Conservation (phyloP, 176 grass and related monocot species). For the Avena eriantha region DNA sequence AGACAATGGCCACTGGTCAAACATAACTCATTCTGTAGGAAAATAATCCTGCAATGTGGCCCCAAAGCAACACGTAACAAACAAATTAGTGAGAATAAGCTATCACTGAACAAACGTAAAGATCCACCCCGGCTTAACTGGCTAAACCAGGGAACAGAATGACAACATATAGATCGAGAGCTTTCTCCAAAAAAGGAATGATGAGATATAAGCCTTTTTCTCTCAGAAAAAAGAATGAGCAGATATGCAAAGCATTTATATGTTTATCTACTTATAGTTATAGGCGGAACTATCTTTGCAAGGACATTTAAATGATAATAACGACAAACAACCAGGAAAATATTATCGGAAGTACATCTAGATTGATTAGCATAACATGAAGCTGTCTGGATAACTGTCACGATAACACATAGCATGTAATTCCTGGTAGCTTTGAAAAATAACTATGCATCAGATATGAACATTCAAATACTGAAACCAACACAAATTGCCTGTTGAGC, state of each 20-base stretch:
- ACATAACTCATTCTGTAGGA: background rate
- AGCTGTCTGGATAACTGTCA: background rate
- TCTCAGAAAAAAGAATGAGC: constrained; percentile 16
- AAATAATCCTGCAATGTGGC: background rate
- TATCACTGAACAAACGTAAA: constrained; percentile 22
- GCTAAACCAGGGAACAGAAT: background rate
- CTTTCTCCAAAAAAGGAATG: background rate
- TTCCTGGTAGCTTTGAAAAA: background rate
- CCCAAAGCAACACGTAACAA: background rate
- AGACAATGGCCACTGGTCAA: background rate
- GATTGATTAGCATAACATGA: constrained; percentile 16
- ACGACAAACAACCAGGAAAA: background rate
- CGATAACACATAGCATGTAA: background rate
- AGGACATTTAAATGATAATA: background rate
- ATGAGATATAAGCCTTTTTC: background rate
- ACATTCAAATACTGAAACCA: background rate
- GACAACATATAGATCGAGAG: background rate
- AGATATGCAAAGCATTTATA: background rate
- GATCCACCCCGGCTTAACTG: background rate
- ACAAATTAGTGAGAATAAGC: background rate
- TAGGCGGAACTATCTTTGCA: constrained; percentile 14
- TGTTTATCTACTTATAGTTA: background rate
- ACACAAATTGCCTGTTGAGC: background rate
- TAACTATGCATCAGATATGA: background rate
- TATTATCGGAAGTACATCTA: constrained; percentile 23